Evolutionary conservation across 139 green algal genomes (phyloP).

Genomic region (Chlorella vulgaris): DNA sequence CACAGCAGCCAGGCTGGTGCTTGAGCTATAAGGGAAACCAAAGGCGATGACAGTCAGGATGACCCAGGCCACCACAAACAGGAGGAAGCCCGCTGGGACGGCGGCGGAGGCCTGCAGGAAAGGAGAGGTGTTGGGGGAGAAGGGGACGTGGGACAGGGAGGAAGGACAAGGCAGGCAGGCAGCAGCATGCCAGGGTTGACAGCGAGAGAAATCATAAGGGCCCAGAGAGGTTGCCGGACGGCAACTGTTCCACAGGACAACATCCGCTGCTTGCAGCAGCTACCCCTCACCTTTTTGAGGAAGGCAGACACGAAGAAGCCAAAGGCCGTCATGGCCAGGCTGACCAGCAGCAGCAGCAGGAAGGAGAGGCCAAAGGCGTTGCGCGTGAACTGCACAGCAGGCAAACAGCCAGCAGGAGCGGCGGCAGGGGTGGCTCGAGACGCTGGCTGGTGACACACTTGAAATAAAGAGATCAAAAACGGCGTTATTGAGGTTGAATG

Average conservation of each 20-base stretch:
- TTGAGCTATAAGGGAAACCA: slow-evolving; percentile 55
- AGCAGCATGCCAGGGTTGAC: too few species aligned
- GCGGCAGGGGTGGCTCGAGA: not conserved
- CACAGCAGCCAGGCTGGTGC: not conserved
- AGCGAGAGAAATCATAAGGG: too few species aligned
- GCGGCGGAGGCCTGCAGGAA: slow-evolving; percentile 49
- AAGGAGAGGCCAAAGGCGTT: slow-evolving; percentile 69
- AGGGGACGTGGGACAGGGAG: too few species aligned
- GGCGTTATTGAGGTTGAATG: too few species aligned
- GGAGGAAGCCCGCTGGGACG: slow-evolving; percentile 62
- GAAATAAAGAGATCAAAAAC: not conserved
- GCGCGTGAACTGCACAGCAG: slow-evolving; percentile 47
- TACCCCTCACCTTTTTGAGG: slow-evolving; percentile 24
- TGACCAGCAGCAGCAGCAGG: slow-evolving; percentile 67
- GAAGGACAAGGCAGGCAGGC: too few species aligned
- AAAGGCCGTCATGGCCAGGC: slow-evolving; percentile 53
- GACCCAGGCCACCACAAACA: slow-evolving; percentile 76
- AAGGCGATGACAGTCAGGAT: slow-evolving; percentile 53
- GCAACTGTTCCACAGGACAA: not conserved
- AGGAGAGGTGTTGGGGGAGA: not conserved
- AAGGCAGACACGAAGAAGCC: slow-evolving; percentile 70
- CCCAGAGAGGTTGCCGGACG: too few species aligned
- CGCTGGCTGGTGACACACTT: not conserved
- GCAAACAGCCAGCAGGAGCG: not conserved
- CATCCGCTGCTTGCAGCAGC: not conserved